Base-by-base conservation (phyloP, 2,329 filamentous ascomycete species). In the Penicillium olsonii region DNA sequence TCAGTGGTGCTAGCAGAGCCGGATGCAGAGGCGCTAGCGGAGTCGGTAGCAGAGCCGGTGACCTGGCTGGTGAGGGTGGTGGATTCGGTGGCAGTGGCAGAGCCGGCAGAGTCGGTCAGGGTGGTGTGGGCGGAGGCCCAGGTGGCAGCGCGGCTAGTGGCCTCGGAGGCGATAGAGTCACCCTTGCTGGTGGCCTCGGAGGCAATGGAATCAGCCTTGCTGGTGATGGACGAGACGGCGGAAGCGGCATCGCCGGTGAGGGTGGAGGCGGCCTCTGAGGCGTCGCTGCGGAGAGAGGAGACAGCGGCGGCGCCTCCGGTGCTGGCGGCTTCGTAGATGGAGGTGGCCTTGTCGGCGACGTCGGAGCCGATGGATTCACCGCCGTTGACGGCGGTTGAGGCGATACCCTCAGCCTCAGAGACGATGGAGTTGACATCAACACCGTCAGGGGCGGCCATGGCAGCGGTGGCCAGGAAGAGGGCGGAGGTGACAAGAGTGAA, bases 401-500 rank as follows among this genome's bases (percentile, higher is more conserved):
- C 26, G 12, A 43, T 19, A 11, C 34, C 39, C 8, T 43, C 42
- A 9, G 27, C 43, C 0, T 40, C 42, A n/a, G 57, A 53, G 50
- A 62, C 27, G 52, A 60, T 54, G 20, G 47, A 29, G 51, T 50
- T 50, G 34, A 63, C 26, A 26, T 53, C 52, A 47, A 45, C 11
- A 37, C 45, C 45, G 15, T 56, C 44, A 17, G 62, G 51, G 37
- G 53, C 19, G 29, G 62, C 55, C 34, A 64, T 39, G 55, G 57
- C 53, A 42, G 55, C 50, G 19, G 56, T 48, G 52, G 59, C 54
- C 42, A 63, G 47, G 52, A 64, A 48, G 46, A 67, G 55, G 29
- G 53, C 38, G 27, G 63, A 62, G 50, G 57, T 46, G 48, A 66
- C 39, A 33, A 59, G 42, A 40, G 57, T 58, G 55, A 64, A 57